Conservation (phyloP, 2,329 filamentous ascomycete species). For the Hypoxylon sp. region DNA sequence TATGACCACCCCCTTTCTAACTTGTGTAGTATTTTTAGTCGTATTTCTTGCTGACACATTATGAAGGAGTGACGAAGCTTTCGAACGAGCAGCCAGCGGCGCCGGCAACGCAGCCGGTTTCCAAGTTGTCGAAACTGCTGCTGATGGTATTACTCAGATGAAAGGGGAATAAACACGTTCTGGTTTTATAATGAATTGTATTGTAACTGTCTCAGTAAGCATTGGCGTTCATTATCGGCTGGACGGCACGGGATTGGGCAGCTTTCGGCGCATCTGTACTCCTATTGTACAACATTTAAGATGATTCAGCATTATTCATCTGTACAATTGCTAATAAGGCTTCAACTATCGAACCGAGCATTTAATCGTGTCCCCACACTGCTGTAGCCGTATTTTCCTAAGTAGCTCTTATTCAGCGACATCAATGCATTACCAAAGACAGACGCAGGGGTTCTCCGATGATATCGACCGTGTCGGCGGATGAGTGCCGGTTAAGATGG, state of each 20-base stretch:
- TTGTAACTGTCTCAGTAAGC: conserved; percentile 7
- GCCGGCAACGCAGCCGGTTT: conserved; percentile 80
- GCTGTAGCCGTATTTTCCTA: not conserved
- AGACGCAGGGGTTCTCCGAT: not conserved
- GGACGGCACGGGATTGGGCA: conserved; percentile 1
- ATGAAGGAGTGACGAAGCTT: conserved; percentile 69
- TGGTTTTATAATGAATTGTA: conserved; percentile 8
- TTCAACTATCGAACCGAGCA: not conserved
- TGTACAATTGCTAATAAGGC: conserved; percentile 16
- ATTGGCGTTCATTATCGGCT: conserved; percentile 25
- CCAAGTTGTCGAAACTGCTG: conserved; percentile 83
- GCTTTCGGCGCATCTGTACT: not conserved
- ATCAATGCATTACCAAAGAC: not conserved
- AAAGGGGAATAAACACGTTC: conserved; percentile 28
- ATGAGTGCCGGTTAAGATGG: not conserved
- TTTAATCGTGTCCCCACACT: not conserved
- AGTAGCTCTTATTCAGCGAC: not conserved
- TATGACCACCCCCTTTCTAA: conserved; percentile 42
- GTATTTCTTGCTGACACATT: conserved; percentile 28
- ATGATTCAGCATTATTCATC: not conserved
- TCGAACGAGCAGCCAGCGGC: conserved; percentile 81
- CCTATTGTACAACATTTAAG: conserved; percentile 6
- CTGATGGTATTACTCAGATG: conserved; percentile 64
- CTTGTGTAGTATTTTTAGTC: not conserved
- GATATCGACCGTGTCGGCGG: not conserved